Conservation (phyloP, 169 alveolate species). For the Nephromyces sp. region DNA sequence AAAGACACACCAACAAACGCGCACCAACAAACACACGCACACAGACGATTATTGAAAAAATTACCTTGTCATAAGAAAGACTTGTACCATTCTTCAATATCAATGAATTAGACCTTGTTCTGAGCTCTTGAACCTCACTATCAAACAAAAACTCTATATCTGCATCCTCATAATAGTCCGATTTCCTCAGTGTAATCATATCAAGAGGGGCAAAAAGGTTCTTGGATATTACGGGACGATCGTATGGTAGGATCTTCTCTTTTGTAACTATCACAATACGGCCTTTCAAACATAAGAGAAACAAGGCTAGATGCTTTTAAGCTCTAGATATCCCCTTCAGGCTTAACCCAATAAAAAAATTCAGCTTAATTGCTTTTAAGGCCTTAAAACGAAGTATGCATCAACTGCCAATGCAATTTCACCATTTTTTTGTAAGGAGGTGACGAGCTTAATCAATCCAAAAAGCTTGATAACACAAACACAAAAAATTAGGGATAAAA, state of each 20-base stretch:
- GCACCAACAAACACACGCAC: background rate
- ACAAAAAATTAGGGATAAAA: no score
- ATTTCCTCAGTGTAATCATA: background rate
- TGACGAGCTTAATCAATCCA: no score
- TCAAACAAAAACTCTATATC: background rate
- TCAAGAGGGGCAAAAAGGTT: slow-evolving; percentile 18
- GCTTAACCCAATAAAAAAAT: no score
- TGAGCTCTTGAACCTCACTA: background rate
- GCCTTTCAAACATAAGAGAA: slow-evolving; percentile 6
- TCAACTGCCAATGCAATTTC: no score
- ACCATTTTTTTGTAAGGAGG: no score
- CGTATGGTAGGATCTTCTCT: slow-evolving; percentile 33
- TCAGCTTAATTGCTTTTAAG: no score
- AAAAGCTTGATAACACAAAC: no score
- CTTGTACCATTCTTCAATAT: background rate
- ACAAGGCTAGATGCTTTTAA: no score
- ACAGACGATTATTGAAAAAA: background rate
- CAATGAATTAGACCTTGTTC: background rate
- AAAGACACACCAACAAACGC: background rate
- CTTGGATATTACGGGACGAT: slow-evolving; percentile 31
- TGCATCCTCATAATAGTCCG: background rate
- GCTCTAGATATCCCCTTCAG: no score
- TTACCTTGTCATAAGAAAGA: background rate
- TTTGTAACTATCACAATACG: slow-evolving; percentile 17
- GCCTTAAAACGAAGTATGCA: no score